A percentile compares a stretch with the other conserved stretches of the same genome.
Conservation (phyloP, 352 stramenopile genomes). For the Phytophthora uliginosa region DNA sequence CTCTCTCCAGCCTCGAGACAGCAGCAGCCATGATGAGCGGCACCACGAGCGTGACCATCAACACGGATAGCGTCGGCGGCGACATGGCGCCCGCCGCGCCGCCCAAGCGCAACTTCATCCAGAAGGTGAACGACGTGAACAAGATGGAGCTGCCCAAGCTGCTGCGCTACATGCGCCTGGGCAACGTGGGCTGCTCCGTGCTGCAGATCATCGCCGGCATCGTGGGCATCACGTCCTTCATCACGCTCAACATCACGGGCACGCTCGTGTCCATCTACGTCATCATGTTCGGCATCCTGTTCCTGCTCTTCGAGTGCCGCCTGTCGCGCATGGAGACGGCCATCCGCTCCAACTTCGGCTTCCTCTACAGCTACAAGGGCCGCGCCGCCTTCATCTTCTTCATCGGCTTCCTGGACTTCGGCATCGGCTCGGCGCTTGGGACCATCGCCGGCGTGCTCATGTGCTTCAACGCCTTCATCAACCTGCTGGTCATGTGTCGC, state of each 20-base stretch:
- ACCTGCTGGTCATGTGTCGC: constrained; percentile 89
- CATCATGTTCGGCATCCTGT: constrained; percentile 90
- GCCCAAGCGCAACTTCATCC: constrained; percentile 77
- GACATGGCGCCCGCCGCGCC: constrained; percentile 54
- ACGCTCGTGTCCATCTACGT: constrained; percentile 91
- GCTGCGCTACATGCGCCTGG: constrained; percentile 87
- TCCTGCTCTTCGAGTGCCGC: constrained; percentile 90
- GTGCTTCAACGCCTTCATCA: constrained; percentile 90
- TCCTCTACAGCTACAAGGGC: constrained; percentile 91
- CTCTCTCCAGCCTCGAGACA: background rate
- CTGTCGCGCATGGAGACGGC: constrained; percentile 87
- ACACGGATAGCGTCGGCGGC: constrained; percentile 79
- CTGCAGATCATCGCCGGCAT: constrained; percentile 86
- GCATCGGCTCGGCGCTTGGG: constrained; percentile 85
- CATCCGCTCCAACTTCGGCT: constrained; percentile 90
- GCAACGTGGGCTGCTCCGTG: constrained; percentile 87
- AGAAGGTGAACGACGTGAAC: constrained; percentile 91
- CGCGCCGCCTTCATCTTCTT: constrained; percentile 92
- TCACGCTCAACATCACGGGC: constrained; percentile 92
- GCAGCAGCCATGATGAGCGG: constrained; percentile 63
- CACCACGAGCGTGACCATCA: constrained; percentile 78
- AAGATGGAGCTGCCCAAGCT: constrained; percentile 93
- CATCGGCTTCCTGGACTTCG: constrained; percentile 91
- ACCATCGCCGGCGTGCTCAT: constrained; percentile 83
- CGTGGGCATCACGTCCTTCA: constrained; percentile 87